Conservation (phyloP, 192 early-diverging fungal genomes). For the Irineochytrium annulatum region DNA sequence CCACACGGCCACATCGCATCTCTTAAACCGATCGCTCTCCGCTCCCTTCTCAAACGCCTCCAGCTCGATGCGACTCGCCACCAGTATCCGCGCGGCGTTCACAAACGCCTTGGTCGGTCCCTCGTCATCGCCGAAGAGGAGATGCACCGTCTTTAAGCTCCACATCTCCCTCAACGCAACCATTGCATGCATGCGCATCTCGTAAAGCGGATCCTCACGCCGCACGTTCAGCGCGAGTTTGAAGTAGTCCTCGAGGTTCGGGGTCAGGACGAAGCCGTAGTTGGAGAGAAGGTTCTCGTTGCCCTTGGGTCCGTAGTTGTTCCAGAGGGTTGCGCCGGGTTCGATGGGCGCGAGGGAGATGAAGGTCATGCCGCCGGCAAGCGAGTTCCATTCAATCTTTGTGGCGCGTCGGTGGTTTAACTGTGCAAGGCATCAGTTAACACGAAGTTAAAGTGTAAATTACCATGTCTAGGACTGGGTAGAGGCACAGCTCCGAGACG, state of each 20-base stretch:
- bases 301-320: slow-evolving; percentile 52
- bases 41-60: slow-evolving; percentile 1
- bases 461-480: slow-evolving; percentile 48
- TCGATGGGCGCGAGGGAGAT: slow-evolving; percentile 20
- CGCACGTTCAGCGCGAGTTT: slow-evolving; percentile 37
- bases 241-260: slow-evolving; percentile 47
- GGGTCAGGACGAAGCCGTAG: slow-evolving; percentile 48
- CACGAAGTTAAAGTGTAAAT: background rate
- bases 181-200: background rate
- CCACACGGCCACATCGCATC: slow-evolving; percentile 20
- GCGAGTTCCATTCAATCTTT: slow-evolving; percentile 41
- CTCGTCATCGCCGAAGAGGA: slow-evolving; percentile 37
- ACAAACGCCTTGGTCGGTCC: slow-evolving; percentile 20
- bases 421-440: slow-evolving; percentile 9
- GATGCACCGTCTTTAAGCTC: slow-evolving; percentile 18
- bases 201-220: slow-evolving; percentile 28
- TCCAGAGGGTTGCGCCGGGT: slow-evolving; percentile 31
- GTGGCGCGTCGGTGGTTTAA: slow-evolving; percentile 39
- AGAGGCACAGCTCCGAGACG: slow-evolving; percentile 41
- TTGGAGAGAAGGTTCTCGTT: slow-evolving; percentile 50
- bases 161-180: slow-evolving; percentile 1
- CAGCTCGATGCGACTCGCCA: slow-evolving; percentile 30
- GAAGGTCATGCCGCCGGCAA: slow-evolving; percentile 27
- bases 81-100: slow-evolving; percentile 28
- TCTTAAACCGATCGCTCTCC: background rate